phyloP scores from a whole-genome alignment of 768 basidiomycete genomes.

The Mycena crocata region DNA sequence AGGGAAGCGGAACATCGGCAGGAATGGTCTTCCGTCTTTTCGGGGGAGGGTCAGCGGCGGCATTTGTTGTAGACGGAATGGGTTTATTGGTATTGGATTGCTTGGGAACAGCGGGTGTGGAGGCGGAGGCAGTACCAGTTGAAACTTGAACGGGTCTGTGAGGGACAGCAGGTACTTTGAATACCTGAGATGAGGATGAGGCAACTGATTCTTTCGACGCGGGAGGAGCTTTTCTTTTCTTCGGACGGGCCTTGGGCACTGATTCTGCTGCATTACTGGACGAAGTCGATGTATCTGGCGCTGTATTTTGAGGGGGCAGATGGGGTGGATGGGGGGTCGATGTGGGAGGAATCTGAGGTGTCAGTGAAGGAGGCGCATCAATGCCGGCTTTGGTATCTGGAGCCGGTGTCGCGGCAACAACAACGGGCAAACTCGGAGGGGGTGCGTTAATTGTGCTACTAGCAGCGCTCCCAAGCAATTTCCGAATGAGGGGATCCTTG shows the following conservation, averaged over 20 bases:
- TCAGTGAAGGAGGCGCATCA: background rate
- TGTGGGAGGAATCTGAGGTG: background rate
- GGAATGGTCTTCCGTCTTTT: conserved; percentile 12
- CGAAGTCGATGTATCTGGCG: background rate
- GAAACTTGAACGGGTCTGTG: conserved; percentile 9
- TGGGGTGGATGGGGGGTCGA: background rate
- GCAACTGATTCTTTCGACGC: background rate
- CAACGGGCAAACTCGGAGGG: background rate
- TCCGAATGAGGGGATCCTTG: conserved; percentile 68
- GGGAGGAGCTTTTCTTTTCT: conserved; percentile 12
- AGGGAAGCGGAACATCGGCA: background rate
- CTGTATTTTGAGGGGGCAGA: background rate
- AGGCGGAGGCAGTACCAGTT: background rate
- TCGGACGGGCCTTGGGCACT: conserved; percentile 61
- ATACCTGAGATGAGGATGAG: conserved; percentile 3
- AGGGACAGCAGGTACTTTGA: conserved; percentile 29
- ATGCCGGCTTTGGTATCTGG: conserved; percentile 3
- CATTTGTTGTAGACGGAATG: conserved; percentile 47
- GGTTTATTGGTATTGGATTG: background rate
- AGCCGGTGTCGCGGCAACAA: background rate
- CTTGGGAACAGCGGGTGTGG: background rate
- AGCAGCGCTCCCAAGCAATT: conserved; percentile 44
- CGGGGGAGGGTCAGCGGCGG: conserved; percentile 56
- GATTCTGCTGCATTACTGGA: too few species aligned
- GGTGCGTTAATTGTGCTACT: conserved; percentile 1